Evolutionary conservation across 208 protist genomes (phyloP), one percentile per base, ranked within the genome.

Genomic region (Leishmania lainsoni): DNA sequence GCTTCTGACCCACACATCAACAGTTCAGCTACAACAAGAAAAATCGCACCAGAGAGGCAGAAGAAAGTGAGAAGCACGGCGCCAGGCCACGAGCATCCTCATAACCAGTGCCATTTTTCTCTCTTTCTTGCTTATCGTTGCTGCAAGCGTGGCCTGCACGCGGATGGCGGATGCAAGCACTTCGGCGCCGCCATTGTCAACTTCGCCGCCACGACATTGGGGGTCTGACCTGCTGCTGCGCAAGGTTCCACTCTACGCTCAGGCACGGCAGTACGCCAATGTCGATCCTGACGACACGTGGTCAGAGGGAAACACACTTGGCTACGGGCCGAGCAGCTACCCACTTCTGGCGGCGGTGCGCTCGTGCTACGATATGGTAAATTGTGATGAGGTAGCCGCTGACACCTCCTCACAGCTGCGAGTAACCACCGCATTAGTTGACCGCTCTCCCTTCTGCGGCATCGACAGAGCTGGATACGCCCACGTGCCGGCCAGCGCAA

Each of bases 191-290:
- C 51, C 54, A 5, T n/a, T 51, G 29, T 22, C 75, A 17, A 9
- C 81, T 14, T 39, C 56, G 1, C 42, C 70, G 54, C 42, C 74
- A 70, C 80, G 80, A 3, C 48, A 80, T 16, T 78, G 81, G 42
- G 91, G 91, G 9, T 92, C 89, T 1, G 80, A 89, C 26, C 69
- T 95, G 52, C 84, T 95, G 54, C 74, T 95, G 63, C 81, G 72
- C 22, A 95, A 95, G 74, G 75, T 93, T 17, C 84, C 91, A 4
- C 70, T 95, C n/a, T 87, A 91, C 51, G 86, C 91, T 1, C 87
- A 86, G 70, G 86, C 86, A 22, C 86, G 81, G 26, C 83, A 65
- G 52, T 86, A 84, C 59, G 79, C 79, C 9, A 59, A 82, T 42
- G 54, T 81, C 32, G 48, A 85, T 71, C 74, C 86, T 3, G 77